A percentile compares a stretch with the other conserved stretches of the same genome.
Conservation (phyloP, 768 basidiomycete species). For the Cantharellus anzutake region DNA sequence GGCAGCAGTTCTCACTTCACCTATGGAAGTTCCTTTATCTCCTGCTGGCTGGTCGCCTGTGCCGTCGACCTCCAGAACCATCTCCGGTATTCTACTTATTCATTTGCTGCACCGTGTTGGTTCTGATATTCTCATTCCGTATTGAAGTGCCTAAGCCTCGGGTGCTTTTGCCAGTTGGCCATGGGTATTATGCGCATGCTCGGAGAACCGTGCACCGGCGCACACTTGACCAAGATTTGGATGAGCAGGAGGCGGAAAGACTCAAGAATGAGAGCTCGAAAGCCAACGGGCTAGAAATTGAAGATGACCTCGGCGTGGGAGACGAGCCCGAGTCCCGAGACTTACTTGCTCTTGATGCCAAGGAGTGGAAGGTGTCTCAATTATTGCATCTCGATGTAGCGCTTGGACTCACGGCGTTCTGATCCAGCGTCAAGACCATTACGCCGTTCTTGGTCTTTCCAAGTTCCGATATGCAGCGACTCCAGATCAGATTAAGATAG, state of each 20-base stretch:
- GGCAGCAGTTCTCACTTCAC: too few relatives aligned
- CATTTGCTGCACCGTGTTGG: too few relatives aligned
- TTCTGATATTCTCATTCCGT: too few relatives aligned
- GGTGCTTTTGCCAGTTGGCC: constrained; percentile 64
- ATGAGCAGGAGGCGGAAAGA: constrained; percentile 55
- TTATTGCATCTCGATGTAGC: background rate
- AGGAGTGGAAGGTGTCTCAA: constrained; percentile 79
- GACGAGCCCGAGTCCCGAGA: constrained; percentile 68
- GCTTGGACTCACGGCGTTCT: background rate
- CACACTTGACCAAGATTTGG: constrained; percentile 31
- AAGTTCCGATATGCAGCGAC: constrained; percentile 74
- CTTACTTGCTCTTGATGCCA: constrained; percentile 65
- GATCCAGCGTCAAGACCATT: constrained; percentile 88
- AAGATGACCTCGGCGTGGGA: constrained; percentile 83
- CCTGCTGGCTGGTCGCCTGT: too few relatives aligned
- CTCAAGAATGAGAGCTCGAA: constrained; percentile 28
- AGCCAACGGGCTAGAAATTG: constrained; percentile 25
- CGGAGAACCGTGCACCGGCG: constrained; percentile 55
- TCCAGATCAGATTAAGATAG: constrained; percentile 85
- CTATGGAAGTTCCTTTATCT: too few relatives aligned
- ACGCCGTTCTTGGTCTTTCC: constrained; percentile 88
- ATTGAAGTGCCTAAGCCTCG: constrained; percentile 23
- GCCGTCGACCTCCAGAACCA: too few relatives aligned
- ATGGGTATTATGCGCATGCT: constrained; percentile 70
- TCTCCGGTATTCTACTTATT: too few relatives aligned